Conservation (phyloP, 768 basidiomycete genomes). For the Hypholoma sublateritium region DNA sequence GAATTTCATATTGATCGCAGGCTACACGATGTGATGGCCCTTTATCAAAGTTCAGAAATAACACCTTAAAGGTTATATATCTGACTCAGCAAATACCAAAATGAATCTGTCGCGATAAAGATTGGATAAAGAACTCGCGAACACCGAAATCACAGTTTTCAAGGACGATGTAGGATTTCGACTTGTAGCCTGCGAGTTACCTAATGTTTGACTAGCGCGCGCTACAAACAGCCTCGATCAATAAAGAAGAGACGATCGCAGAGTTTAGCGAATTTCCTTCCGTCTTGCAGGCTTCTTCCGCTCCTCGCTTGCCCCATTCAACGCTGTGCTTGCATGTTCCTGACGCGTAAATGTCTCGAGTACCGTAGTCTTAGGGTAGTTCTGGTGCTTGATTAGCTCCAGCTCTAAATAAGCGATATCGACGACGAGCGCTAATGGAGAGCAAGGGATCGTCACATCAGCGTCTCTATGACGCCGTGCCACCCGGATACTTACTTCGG, state of each 20-base stretch:
- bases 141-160: too few relatives aligned
- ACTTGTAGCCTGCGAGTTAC: not conserved
- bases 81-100: not conserved
- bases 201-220: not conserved
- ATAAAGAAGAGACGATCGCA: not conserved
- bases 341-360: conserved; percentile 2
- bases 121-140: too few relatives aligned
- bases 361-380: not conserved
- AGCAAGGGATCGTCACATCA: too few relatives aligned
- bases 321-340: conserved; percentile 8
- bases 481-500: too few relatives aligned
- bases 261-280: not conserved
- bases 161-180: too few relatives aligned
- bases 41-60: not conserved
- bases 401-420: not conserved
- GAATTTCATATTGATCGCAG: not conserved
- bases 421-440: too few relatives aligned
- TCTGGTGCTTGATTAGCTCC: not conserved
- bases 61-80: not conserved
- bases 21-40: not conserved
- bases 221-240: not conserved
- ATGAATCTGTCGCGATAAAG: too few relatives aligned
- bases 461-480: too few relatives aligned
- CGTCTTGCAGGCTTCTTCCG: not conserved
- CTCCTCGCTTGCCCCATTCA: conserved; percentile 5